Evolutionary conservation across 163 green algal species (phyloP).

Genomic region (Picocystis sp.): DNA sequence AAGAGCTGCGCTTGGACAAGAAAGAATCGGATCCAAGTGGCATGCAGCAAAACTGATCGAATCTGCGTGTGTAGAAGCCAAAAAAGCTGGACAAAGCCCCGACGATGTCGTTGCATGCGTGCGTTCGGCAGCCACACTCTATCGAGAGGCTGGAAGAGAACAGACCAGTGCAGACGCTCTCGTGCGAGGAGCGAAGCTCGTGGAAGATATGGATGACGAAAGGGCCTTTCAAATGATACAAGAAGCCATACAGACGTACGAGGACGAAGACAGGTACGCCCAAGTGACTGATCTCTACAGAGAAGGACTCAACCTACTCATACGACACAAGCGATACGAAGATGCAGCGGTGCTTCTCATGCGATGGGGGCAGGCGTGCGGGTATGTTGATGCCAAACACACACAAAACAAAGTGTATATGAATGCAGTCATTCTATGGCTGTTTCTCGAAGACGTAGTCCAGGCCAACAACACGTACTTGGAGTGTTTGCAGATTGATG

Average conservation of each 20-base stretch:
- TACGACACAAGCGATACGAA: no score
- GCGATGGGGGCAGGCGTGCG: slow-evolving; percentile 1
- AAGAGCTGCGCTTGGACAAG: slow-evolving; percentile 38
- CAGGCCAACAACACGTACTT: slow-evolving; percentile 4
- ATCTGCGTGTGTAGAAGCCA: neutral
- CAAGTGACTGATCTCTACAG: no score
- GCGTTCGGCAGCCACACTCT: neutral
- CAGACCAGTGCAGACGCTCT: slow-evolving; percentile 5
- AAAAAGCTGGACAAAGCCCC: no score
- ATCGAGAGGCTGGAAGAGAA: neutral
- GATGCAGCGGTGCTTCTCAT: neutral
- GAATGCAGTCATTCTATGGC: slow-evolving; percentile 3
- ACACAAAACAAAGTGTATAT: slow-evolving; percentile 7
- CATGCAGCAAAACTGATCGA: slow-evolving; percentile 60
- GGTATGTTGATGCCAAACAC: neutral
- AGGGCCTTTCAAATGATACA: neutral
- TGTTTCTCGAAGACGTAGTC: slow-evolving; percentile 5
- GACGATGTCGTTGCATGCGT: no score
- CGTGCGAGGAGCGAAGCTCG: neutral
- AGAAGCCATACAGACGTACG: neutral
- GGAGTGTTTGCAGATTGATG: slow-evolving; percentile 3
- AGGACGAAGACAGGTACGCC: neutral
- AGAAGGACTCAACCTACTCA: no score
- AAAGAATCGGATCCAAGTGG: slow-evolving; percentile 42
- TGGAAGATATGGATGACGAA: slow-evolving; percentile 5